Percentiles rank a stretch among this genome's conserved stretches.
These are phyloP conservation scores for Trichoderma erinaceum DNA, from an alignment of 495 filamentous ascomycete species.

Conservation along the genomic window DNA sequence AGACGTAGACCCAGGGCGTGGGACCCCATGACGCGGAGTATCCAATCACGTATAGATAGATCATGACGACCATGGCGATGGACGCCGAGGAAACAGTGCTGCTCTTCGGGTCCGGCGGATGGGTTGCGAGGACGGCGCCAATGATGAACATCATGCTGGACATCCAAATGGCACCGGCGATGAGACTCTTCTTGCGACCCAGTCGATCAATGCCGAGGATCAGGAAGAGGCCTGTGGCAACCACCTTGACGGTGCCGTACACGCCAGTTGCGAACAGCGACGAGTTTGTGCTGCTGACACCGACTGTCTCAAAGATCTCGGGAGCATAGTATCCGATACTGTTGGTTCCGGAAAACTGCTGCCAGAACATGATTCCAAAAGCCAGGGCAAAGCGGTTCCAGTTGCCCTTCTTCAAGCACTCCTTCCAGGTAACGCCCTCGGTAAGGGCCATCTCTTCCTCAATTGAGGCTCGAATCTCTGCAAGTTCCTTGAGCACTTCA, in stretches of 20 bases:
- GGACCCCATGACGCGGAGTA: constrained; percentile 65
- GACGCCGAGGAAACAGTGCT: constrained; percentile 25
- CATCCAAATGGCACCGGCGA: constrained; percentile 23
- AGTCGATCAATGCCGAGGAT: constrained; percentile 20
- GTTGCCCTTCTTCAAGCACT: constrained; percentile 60
- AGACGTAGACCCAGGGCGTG: constrained; percentile 66
- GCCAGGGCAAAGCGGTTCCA: constrained; percentile 54
- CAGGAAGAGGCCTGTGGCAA: constrained; percentile 22
- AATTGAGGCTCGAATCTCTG: constrained; percentile 54
- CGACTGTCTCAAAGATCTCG: constrained; percentile 35
- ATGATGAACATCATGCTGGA: constrained; percentile 52
- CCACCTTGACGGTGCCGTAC: constrained; percentile 31
- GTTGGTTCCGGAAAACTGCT: constrained; percentile 64
- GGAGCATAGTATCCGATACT: constrained; percentile 42
- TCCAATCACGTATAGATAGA: constrained; percentile 21
- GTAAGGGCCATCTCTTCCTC: constrained; percentile 55
- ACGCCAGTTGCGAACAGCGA: constrained; percentile 37
- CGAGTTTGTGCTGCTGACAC: constrained; percentile 31
- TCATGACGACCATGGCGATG: constrained; percentile 14
- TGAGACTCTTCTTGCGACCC: constrained; percentile 43
- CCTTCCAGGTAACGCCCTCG: constrained; percentile 50
- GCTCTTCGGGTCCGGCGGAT: constrained; percentile 27
- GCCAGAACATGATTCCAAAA: constrained; percentile 62
- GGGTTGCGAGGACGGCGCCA: constrained; percentile 47
- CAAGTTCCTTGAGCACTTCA: constrained; percentile 56